These are phyloP conservation scores for Euclidium syriacum DNA, from an alignment of 345 rosid genomes.

Conservation along the genomic window DNA sequence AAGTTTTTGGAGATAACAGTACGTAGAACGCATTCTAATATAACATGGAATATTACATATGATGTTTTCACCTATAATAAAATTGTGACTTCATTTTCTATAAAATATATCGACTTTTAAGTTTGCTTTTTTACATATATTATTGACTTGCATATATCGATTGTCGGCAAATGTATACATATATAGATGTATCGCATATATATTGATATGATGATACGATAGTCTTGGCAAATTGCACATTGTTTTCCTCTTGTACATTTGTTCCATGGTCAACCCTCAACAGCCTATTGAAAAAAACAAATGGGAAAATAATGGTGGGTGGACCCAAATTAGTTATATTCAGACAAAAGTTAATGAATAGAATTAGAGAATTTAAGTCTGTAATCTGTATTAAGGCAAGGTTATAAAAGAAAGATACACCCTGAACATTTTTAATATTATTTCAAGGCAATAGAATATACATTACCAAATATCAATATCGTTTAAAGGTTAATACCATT, in stretches of 20 bases:
- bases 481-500: neutral
- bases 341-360: neutral
- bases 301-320: slow-evolving; percentile 7
- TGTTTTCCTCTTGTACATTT: neutral
- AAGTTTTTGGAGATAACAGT: slow-evolving; percentile 7
- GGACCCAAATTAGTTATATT: neutral
- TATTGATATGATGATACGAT: neutral
- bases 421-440: neutral
- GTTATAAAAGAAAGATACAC: neutral
- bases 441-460: neutral
- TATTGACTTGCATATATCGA: neutral
- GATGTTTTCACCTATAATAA: neutral
- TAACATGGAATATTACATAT: slow-evolving; percentile 14
- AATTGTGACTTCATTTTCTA: neutral
- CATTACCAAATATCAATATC: neutral
- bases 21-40: neutral
- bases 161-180: slow-evolving; percentile 34
- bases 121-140: neutral
- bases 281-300: slow-evolving; percentile 14
- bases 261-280: neutral
- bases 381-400: neutral
- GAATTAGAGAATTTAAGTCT: neutral
- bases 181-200: neutral
- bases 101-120: neutral
- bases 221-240: slow-evolving; percentile 15